A percentile compares a stretch with the other conserved stretches of the same genome.
These are phyloP conservation scores for Lentinus polychrous DNA, from an alignment of 1,284 basidiomycete genomes.

Conservation along the genomic window DNA sequence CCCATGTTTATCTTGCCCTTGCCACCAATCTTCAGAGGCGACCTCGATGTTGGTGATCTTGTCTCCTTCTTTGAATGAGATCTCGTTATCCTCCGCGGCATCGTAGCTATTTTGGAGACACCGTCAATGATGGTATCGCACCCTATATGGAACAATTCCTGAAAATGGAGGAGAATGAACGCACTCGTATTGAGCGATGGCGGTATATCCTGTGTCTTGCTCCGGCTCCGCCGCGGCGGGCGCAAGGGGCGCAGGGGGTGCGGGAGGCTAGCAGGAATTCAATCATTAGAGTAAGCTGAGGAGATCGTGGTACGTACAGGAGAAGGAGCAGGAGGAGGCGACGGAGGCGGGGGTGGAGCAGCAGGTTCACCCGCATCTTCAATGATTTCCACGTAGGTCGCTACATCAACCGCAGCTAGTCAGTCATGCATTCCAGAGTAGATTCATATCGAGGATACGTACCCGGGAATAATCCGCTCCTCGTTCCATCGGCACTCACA, in stretches of 20 bases:
- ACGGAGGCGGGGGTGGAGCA: slow-evolving; percentile 35
- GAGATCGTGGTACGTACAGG: slow-evolving; percentile 29
- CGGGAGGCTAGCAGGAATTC: slow-evolving; percentile 20
- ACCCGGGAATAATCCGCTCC: slow-evolving; percentile 75
- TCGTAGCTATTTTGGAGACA: slow-evolving; percentile 58
- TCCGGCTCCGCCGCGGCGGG: slow-evolving; percentile 33
- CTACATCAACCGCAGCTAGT: slow-evolving; percentile 25
- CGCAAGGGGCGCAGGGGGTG: slow-evolving; percentile 30
- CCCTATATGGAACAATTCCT: neutral
- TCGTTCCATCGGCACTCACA: slow-evolving; percentile 51
- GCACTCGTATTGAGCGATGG: slow-evolving; percentile 74
- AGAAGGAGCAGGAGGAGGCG: slow-evolving; percentile 24
- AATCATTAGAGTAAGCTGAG: no score
- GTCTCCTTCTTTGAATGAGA: slow-evolving; percentile 81
- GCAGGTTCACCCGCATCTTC: slow-evolving; percentile 32
- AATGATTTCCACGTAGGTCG: slow-evolving; percentile 79
- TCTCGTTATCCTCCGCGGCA: slow-evolving; percentile 84
- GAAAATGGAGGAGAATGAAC: slow-evolving; percentile 21
- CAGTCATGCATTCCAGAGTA: neutral
- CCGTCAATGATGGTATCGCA: neutral
- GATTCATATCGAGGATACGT: slow-evolving; percentile 15
- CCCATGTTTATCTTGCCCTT: slow-evolving; percentile 60
- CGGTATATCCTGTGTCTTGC: slow-evolving; percentile 42
- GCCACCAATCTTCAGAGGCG: slow-evolving; percentile 85
- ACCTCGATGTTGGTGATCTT: slow-evolving; percentile 67